Conservation (phyloP, 2,329 filamentous ascomycete genomes). For the Penicillium brevicompactum region DNA sequence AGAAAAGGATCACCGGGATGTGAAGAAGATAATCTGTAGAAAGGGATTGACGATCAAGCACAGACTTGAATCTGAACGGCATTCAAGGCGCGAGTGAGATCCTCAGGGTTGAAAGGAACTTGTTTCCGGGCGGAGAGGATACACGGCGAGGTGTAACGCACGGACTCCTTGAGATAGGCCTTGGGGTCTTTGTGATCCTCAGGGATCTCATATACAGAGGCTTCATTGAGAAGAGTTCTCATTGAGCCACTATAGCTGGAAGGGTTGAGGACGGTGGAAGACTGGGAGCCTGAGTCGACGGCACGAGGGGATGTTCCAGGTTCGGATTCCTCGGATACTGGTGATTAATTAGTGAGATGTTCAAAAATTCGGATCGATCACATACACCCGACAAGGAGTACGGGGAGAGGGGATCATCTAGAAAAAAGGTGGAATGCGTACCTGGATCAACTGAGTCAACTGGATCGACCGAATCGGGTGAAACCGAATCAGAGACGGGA, state of each 20-base stretch:
- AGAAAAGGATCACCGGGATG: constrained; percentile 23
- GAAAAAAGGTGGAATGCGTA: constrained; percentile 7
- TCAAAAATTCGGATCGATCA: not conserved
- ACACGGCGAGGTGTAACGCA: constrained; percentile 30
- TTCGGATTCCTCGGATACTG: constrained; percentile 16
- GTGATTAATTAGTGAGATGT: not conserved
- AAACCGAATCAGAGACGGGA: constrained; percentile 23
- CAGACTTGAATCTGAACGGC: constrained; percentile 40
- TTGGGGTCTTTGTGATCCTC: constrained; percentile 34
- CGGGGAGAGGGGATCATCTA: not conserved
- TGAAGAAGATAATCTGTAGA: constrained; percentile 11
- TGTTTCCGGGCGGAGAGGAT: constrained; percentile 26
- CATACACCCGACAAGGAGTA: not conserved
- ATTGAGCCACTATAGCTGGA: constrained; percentile 38
- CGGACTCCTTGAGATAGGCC: constrained; percentile 34
- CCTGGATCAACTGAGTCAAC: constrained; percentile 1
- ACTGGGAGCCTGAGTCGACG: constrained; percentile 34
- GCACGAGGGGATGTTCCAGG: constrained; percentile 30
- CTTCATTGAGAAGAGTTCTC: constrained; percentile 36
- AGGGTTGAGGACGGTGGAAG: constrained; percentile 39
- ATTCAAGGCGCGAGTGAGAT: constrained; percentile 40
- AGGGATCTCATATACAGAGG: constrained; percentile 22
- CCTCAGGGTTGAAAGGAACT: constrained; percentile 38
- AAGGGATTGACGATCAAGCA: constrained; percentile 6
- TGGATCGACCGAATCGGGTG: constrained; percentile 26